Percentiles rank a stretch among this genome's conserved stretches.
Evolutionary conservation across 345 rosid species (phyloP).

Genomic region (Melastoma malabathricum): DNA sequence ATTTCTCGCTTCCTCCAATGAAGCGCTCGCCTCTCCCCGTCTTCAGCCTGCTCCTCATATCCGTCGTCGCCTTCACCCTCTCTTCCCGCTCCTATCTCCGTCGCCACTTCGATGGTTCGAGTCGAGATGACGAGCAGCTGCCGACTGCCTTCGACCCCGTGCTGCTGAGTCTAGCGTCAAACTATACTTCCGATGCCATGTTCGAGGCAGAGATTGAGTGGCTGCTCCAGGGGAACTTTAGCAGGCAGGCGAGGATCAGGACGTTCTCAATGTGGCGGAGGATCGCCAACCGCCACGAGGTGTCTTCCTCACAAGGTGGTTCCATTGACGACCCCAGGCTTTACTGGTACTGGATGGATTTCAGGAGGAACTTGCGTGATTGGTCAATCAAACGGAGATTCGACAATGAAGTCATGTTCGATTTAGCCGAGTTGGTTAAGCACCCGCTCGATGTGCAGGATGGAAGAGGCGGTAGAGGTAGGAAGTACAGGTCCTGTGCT

Average conservation of each 20-base stretch:
- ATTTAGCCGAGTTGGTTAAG: constrained; percentile 47
- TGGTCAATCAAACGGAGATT: constrained; percentile 49
- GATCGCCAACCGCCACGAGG: constrained; percentile 22
- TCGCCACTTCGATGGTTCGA: constrained; percentile 21
- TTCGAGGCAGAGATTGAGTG: constrained; percentile 46
- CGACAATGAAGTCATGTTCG: constrained; percentile 46
- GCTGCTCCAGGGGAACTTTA: constrained; percentile 44
- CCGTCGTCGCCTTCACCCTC: constrained; percentile 37
- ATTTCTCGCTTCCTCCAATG: constrained; percentile 18
- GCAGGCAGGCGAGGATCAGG: constrained; percentile 28
- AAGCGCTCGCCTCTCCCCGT: constrained; percentile 63
- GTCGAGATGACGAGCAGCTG: constrained; percentile 3
- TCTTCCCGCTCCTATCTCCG: constrained; percentile 35
- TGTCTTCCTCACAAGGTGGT: constrained; percentile 4
- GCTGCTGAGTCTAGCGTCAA: constrained; percentile 50
- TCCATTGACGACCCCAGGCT: constrained; percentile 41
- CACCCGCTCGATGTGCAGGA: constrained; percentile 38
- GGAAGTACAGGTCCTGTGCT: constrained; percentile 61
- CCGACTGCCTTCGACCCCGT: constrained; percentile 42
- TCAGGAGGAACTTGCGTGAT: constrained; percentile 40
- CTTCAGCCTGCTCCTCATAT: constrained; percentile 40
- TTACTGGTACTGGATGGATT: constrained; percentile 57
- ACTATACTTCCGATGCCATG: constrained; percentile 43
- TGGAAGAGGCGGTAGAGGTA: constrained; percentile 29
- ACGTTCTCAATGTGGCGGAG: constrained; percentile 32